Base-by-base conservation (phyloP, 257 asterid species). In the Nicotiana benthamiana region DNA sequence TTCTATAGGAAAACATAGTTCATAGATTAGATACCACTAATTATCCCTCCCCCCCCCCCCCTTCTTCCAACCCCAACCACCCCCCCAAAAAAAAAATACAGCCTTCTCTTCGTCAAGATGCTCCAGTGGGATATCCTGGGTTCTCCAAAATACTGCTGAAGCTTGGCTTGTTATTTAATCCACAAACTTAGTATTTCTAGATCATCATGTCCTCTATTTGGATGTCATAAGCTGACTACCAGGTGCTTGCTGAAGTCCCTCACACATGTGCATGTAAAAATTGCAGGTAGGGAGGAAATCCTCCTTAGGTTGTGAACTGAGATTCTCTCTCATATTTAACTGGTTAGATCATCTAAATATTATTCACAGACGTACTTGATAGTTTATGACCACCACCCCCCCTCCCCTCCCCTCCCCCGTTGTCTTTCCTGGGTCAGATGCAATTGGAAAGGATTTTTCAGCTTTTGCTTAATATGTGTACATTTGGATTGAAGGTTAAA, bases 281-380 rank as follows among this genome's bases (percentile, higher is more conserved):
- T 85, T 87, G 85, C 90, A 87, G 87, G 87, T 80, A 83, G 87
- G 87, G 86, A 75, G 82, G 89, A 87, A 83, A 88, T 87, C 87
- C 77, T 85, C 88, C 84, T 87, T 89, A 93, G 86, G 87, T 86
- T 88, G 89, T 86, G 90, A 89, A 90, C 90, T 80, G 87, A 90
- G 88, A 89, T 82, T 87, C 88, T 84, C 93, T 85, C 90, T 79
- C 91, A 85, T 84, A 82, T 86, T 86, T 27, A 84, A 84, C 84
- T 89, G 97, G 95, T 65, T 83, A 87, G 89, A 87, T 30, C 43
- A 48, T 74, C 79, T 48, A 74, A 13, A 0, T 24, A 74, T 9
- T 8, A 48, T 7, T 9, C 78, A 48, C 78, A 46, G 61, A 74
- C 2, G 8, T 8, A 16, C 79, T 26, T 8, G 43, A 74, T 48